Base-by-base conservation (phyloP, 2,329 filamentous ascomycete genomes). In the Dactylellina sp. region DNA sequence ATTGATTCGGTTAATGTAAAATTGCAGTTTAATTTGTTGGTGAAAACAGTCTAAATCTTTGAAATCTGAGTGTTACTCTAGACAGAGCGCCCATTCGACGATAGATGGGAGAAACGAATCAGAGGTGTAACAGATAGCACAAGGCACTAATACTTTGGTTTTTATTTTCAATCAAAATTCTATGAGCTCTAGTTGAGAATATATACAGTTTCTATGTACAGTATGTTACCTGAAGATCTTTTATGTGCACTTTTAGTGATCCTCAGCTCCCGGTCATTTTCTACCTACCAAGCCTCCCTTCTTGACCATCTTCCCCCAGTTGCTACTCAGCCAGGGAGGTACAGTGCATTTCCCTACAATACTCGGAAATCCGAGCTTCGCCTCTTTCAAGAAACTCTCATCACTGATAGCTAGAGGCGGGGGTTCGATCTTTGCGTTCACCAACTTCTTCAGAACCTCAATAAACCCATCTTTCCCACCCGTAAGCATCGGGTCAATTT, bases 311-410 rank as follows among this genome's bases (percentile, higher is more conserved):
- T 57, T 57, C 53, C 2, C 39, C 52, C 52, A 65, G 12, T 52
- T 39, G 24, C n/a, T 22, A 39, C 70, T 64, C 32, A 74, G 22
- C 70, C 70, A 74, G 56, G 55, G 47, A 24, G 70, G 70, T 11
- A 74, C 70, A 5, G 70, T 62, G 40, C 70, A 74, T 37, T 40
- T 53, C 7, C 70, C 70, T 20, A 74, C 70, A 28, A 66, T 50
- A n/a, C 70, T 74, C 20, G 61, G 70, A 22, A 74, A 74, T 1
- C 70, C 70, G n/a, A 42, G 14, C 40, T 74, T 74, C 42, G 70
- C 70, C 42, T 74, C 70, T 37, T 42, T 61, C 1, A 74, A 35
- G 22, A 74, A 74, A 16, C 44, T 28, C 37, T 62, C 57, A 55
- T 66, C 56, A 39, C 40, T 62, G 35, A 74, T 74, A 11, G 70